Percentiles rank a stretch among this genome's conserved stretches.
phyloP scores from a whole-genome alignment of 345 rosid species.

The Lepidium africanum region DNA sequence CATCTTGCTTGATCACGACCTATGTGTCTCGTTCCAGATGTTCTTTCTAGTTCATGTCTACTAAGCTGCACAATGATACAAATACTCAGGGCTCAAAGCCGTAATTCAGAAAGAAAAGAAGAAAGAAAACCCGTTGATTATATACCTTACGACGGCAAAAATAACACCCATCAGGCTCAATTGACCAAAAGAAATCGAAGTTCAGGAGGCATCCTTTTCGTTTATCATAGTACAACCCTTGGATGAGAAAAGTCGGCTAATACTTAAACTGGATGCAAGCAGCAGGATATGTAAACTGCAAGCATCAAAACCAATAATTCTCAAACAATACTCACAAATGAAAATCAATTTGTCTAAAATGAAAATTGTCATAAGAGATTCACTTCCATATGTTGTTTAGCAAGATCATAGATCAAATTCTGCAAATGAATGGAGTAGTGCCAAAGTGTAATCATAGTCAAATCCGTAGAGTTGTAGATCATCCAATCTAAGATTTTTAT shows the following conservation, averaged over 20 bases:
- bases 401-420: slow-evolving; percentile 84
- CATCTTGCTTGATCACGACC: slow-evolving; percentile 86
- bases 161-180: slow-evolving; percentile 92
- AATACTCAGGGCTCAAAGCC: background rate
- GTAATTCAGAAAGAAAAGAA: background rate
- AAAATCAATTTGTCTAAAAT: background rate
- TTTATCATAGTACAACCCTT: slow-evolving; percentile 90
- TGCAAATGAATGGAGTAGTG: slow-evolving; percentile 77
- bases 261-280: slow-evolving; percentile 57
- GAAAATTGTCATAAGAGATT: background rate
- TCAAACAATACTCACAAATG: background rate
- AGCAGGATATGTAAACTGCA: slow-evolving; percentile 85
- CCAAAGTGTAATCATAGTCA: slow-evolving; percentile 89
- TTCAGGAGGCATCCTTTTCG: slow-evolving; percentile 79
- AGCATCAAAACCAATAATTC: background rate
- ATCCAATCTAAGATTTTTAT: slow-evolving; percentile 81
- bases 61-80: slow-evolving; percentile 45
- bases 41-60: slow-evolving; percentile 48
- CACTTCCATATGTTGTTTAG: slow-evolving; percentile 92
- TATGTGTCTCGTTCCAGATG: slow-evolving; percentile 84
- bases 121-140: background rate
- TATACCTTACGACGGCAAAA: slow-evolving; percentile 84
- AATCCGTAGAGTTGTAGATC: slow-evolving; percentile 86
- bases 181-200: slow-evolving; percentile 95
- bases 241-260: slow-evolving; percentile 79